Conservation (phyloP, 768 basidiomycete species). For the Scleroderma bovista region DNA sequence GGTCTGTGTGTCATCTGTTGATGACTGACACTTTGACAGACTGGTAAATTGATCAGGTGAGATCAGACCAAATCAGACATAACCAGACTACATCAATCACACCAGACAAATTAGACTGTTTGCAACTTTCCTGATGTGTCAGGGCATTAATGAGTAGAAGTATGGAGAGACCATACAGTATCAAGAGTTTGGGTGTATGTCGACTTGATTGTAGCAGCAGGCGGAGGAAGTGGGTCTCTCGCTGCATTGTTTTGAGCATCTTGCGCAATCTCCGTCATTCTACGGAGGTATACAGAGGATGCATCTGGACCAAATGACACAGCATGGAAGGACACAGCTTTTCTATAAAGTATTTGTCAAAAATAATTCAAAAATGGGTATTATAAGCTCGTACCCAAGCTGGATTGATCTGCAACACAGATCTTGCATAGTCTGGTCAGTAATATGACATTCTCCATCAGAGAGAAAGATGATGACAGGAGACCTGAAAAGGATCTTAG, state of each 20-base stretch:
- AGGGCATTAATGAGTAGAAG: no score
- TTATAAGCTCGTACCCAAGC: constrained; percentile 31
- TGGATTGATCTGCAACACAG: constrained; percentile 34
- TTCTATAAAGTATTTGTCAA: constrained; percentile 23
- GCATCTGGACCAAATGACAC: constrained; percentile 40
- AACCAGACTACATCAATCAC: no score
- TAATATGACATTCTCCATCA: constrained; percentile 34
- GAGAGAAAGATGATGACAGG: constrained; percentile 1
- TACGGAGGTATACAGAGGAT: constrained; percentile 20
- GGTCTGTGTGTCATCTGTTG: no score
- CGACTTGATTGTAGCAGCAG: constrained; percentile 28
- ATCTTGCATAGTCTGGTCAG: constrained; percentile 29
- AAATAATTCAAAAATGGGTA: not conserved
- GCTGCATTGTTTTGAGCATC: constrained; percentile 39
- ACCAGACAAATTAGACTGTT: no score
- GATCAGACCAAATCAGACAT: no score
- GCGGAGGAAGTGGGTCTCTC: constrained; percentile 27
- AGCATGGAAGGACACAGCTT: constrained; percentile 45
- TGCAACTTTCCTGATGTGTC: no score
- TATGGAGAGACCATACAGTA: constrained; percentile 29
- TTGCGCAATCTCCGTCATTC: constrained; percentile 43
- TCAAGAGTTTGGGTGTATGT: constrained; percentile 41
- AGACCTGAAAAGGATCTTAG: not conserved
- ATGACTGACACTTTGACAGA: no score
- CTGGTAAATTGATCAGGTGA: no score